Evolutionary conservation across 108 stramenopile genomes (phyloP), one percentile per base, ranked within the genome.

Genomic region (Halocafeteria seosinensis): DNA sequence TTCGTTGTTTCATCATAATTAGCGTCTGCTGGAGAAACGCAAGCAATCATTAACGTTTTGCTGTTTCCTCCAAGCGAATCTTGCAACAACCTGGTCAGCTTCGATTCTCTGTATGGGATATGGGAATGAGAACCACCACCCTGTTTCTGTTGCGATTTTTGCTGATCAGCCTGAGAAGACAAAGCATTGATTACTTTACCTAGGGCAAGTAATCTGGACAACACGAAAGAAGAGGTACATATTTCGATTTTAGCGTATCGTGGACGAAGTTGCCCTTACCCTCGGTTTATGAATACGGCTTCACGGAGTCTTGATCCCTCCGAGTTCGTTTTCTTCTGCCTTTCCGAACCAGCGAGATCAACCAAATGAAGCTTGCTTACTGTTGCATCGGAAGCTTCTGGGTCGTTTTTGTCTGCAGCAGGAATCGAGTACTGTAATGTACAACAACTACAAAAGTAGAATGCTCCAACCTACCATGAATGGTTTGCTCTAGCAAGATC

Each of bases 181-280:
- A 97, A 84, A 6, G 92, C 91, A 71, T 90, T 91, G 55, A 97
- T 97, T 1, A 97, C 95, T 69, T 94, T 97, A 42, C 95, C 95
- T 13, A 97, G 78, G 3, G 90, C 91, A 34, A 97, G 75, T 0
- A 97, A 85, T 0, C 95, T n/a, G n/a, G n/a, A n/a, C n/a, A n/a
- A n/a, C n/a, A n/a, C n/a, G n/a, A n/a, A 92, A 69, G 90, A 85
- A 68, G 94, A 94, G 76, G 94, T 74, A 59, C 65, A 50, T 63
- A 94, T 92, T 13, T 90, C 95, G 73, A 94, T 89, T 36, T 76
- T n/a, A n/a, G n/a, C n/a, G n/a, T n/a, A n/a, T n/a, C n/a, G 74
- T 50, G 84, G 78, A 32, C 88, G 75, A n/a, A n/a, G n/a, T n/a
- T n/a, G n/a, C n/a, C n/a, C n/a, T n/a, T n/a, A n/a, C n/a, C 50